phyloP scores from a whole-genome alignment of 2,329 filamentous ascomycete genomes.

The Fulvia fulva region DNA sequence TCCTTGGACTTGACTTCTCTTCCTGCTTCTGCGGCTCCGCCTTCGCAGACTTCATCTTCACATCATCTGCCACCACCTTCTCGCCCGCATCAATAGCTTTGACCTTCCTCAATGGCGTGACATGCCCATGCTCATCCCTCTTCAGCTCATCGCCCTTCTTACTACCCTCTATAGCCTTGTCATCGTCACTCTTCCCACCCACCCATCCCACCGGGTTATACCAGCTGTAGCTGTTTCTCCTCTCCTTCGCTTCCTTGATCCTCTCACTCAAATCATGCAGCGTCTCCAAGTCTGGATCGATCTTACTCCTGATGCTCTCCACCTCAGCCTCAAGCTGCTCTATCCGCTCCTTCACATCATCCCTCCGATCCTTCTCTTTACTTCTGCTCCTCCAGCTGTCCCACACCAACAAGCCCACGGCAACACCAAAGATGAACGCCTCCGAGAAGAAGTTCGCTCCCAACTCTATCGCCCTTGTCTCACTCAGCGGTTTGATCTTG shows the following conservation, averaged over 20 bases:
- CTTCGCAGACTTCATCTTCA: constrained; percentile 1
- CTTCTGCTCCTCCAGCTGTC: constrained; percentile 59
- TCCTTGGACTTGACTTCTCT: constrained; percentile 3
- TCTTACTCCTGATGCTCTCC: constrained; percentile 34
- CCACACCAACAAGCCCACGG: constrained; percentile 58
- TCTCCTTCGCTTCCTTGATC: constrained; percentile 25
- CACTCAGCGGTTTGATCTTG: constrained; percentile 60
- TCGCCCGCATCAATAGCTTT: constrained; percentile 5
- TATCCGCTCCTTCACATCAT: constrained; percentile 58
- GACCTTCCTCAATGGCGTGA: constrained; percentile 2
- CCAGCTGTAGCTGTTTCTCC: constrained; percentile 24
- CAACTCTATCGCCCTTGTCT: constrained; percentile 64
- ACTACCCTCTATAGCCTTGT: constrained; percentile 1
- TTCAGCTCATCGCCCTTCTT: not conserved
- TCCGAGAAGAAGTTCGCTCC: constrained; percentile 68
- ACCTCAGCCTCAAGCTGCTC: constrained; percentile 52
- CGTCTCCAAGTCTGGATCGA: constrained; percentile 30
- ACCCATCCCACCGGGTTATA: constrained; percentile 30
- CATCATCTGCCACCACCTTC: not conserved
- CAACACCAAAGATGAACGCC: constrained; percentile 62
- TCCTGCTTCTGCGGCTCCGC: constrained; percentile 9
- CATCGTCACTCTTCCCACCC: constrained; percentile 1
- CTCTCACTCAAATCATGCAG: constrained; percentile 38
- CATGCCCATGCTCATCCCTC: not conserved
- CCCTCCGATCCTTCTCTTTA: constrained; percentile 57